Evolutionary conservation across 2,329 filamentous ascomycete species (phyloP), one percentile per base, ranked within the genome.

Genomic region (Sphaerulina musiva): DNA sequence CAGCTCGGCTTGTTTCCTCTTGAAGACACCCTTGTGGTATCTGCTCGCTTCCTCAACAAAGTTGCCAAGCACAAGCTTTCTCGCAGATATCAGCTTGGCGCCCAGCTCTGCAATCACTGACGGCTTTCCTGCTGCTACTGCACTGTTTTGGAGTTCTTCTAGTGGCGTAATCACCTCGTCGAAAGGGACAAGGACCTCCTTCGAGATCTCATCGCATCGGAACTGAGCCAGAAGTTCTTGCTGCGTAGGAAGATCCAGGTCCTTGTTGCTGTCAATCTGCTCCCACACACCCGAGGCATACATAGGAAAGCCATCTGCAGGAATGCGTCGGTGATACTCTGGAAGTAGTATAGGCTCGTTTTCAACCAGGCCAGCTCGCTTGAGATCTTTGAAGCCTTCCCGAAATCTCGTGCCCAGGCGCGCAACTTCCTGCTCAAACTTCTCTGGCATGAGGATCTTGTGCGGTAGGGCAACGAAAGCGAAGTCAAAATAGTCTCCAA

Each of bases 401-500:
- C 85, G 80, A 73, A 98, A 98, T 46, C 93, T 80, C 43, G 81
- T 80, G 42, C 89, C 87, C 36, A 98, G 80, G 64, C 85, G 87
- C 61, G 84, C 80, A 11, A 95, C 87, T 67, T 95, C 91, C 38
- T 81, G 75, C 38, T 86, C 78, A 67, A 98, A 98, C 70, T 91
- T 88, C 23, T 97, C 91, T 3, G 88, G 90, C 68, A 97, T 92
- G 51, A 97, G 80, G 57, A 95, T 90, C 76, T 98, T 98, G 78
- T 98, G 93, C 3, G 93, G 93, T 20, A 98, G 80, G 0, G 92
- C 90, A 46, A 91, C 89, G 68, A 98, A 98, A 51, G 90, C 91
- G 72, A 98, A 97, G 74, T 98, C 93, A 67, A 98, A 98, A 75
- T 97, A 98, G 69, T 98, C 92, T 64, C 93, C 88, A 61, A 98